Conservation (phyloP, 306 rosid genomes). For the Prinsepia uniflora region DNA sequence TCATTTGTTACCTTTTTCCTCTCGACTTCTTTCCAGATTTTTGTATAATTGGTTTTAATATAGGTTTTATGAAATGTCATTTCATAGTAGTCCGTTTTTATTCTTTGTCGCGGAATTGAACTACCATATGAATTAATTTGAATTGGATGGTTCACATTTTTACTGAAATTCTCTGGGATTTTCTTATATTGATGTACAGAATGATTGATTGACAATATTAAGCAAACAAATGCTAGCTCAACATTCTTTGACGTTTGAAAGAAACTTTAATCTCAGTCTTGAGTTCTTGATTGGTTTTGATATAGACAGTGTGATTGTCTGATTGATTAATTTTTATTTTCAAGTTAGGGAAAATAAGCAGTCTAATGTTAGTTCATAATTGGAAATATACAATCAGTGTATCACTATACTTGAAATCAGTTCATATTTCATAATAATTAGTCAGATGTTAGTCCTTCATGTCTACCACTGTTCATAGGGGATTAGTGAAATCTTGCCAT, state of each 20-base stretch:
- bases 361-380: too few species aligned
- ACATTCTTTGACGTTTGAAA: too few species aligned
- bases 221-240: too few species aligned
- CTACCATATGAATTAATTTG: not conserved
- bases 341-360: too few species aligned
- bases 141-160: not conserved
- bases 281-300: too few species aligned
- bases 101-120: not conserved
- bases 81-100: not conserved
- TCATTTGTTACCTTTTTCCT: not conserved
- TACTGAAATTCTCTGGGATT: not conserved
- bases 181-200: not conserved
- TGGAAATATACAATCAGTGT: too few species aligned
- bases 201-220: not conserved
- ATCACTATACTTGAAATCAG: too few species aligned
- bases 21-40: not conserved
- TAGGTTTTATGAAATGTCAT: not conserved
- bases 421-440: too few species aligned
- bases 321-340: too few species aligned
- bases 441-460: not conserved
- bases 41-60: not conserved
- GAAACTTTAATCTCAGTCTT: too few species aligned
- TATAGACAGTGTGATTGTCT: too few species aligned
- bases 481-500: constrained; percentile 71
- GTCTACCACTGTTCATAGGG: constrained; percentile 68